phyloP scores from a whole-genome alignment of 306 rosid genomes.

The Pyrus bretschneideri region DNA sequence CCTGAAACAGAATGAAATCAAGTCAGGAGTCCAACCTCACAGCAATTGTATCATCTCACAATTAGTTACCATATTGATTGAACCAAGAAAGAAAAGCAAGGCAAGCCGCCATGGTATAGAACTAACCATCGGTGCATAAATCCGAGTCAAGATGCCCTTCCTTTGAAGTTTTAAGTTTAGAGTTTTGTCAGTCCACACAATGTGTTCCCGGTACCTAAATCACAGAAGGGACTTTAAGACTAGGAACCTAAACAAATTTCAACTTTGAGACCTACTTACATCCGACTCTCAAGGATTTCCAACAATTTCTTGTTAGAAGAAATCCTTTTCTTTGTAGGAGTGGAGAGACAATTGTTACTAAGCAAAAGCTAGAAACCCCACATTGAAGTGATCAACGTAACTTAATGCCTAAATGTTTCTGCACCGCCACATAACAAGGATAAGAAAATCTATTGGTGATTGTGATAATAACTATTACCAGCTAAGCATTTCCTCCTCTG shows the following conservation, averaged over 20 bases:
- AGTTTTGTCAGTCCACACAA: conserved; percentile 75
- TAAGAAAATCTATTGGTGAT: not conserved
- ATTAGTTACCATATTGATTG: not conserved
- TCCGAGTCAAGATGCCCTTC: conserved; percentile 84
- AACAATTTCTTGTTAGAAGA: not conserved
- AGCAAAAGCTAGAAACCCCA: not conserved
- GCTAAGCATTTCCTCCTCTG: conserved; percentile 91
- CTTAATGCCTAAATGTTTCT: not conserved
- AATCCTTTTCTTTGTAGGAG: not conserved
- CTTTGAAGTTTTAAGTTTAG: conserved; percentile 62
- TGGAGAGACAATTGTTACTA: not conserved
- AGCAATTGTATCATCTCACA: not conserved
- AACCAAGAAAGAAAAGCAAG: conserved; percentile 1
- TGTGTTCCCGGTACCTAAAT: conserved; percentile 76
- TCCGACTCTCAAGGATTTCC: not conserved
- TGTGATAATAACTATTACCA: conserved; percentile 40
- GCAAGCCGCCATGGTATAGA: conserved; percentile 10
- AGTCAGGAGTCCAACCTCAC: not conserved
- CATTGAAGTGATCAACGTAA: not conserved
- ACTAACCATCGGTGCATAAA: conserved; percentile 78
- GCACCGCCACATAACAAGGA: not conserved
- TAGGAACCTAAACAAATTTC: not conserved
- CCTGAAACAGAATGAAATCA: conserved; percentile 35
- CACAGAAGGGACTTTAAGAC: conserved; percentile 5
- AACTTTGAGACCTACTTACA: not conserved